phyloP scores from a whole-genome alignment of 2,329 filamentous ascomycete species.

The Mycosphaerelloides madeirae region DNA sequence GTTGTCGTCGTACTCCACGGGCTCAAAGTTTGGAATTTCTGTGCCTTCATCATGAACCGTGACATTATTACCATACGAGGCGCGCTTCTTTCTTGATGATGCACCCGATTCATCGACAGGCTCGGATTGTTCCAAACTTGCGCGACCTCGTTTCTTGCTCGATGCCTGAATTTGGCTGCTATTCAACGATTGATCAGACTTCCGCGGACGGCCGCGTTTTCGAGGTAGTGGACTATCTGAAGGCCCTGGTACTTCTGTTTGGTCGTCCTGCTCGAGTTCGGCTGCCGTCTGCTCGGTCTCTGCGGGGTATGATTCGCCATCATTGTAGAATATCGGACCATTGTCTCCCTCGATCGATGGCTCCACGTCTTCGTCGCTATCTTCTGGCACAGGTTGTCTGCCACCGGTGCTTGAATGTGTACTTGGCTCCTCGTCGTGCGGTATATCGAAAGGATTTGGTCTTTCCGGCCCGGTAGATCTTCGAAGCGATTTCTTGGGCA shows the following conservation, averaged over 20 bases:
- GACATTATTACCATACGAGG: constrained; percentile 10
- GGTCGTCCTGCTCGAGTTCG: neutral
- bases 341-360: constrained; percentile 18
- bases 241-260: neutral
- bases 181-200: constrained; percentile 17
- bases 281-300: constrained; percentile 11
- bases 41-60: constrained; percentile 11
- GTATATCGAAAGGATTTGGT: constrained; percentile 21
- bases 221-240: constrained; percentile 5
- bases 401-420: constrained; percentile 1
- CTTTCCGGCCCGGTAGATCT: constrained; percentile 22
- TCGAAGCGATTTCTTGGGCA: constrained; percentile 26
- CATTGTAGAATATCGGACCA: constrained; percentile 12
- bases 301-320: constrained; percentile 9
- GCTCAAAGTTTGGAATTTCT: constrained; percentile 12
- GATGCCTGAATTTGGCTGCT: constrained; percentile 10
- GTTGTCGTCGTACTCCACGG: constrained; percentile 10
- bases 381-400: constrained; percentile 12
- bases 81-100: constrained; percentile 17
- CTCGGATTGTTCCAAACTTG: constrained; percentile 13
- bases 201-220: constrained; percentile 17
- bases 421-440: constrained; percentile 17
- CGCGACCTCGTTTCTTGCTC: constrained; percentile 16
- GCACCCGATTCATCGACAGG: constrained; percentile 4
- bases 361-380: constrained; percentile 16